Conservation (phyloP, 1,284 basidiomycete species). For the Hymenochaete sp. region DNA sequence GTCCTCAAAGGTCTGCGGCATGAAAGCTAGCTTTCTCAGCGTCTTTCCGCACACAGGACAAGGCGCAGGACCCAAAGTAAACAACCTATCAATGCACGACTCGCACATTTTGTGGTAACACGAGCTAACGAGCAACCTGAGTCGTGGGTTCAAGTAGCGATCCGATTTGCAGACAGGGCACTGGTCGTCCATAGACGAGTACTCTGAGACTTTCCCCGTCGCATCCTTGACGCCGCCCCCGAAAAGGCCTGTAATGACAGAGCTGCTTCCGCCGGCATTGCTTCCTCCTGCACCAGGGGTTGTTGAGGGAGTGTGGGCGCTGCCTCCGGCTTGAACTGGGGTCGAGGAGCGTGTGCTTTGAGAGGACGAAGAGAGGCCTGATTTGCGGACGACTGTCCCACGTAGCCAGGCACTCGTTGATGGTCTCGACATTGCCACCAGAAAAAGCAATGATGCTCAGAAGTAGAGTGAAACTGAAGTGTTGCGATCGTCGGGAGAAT, state of each 20-base stretch:
- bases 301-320: slow-evolving; percentile 54
- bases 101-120: slow-evolving; percentile 99
- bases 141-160: slow-evolving; percentile 89
- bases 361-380: slow-evolving; percentile 37
- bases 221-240: slow-evolving; percentile 76
- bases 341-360: slow-evolving; percentile 50
- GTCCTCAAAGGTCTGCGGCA: slow-evolving; percentile 96
- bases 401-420: slow-evolving; percentile 44
- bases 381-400: slow-evolving; percentile 65
- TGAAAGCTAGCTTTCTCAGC: slow-evolving; percentile 90
- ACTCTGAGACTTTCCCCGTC: slow-evolving; percentile 70
- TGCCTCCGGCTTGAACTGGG: slow-evolving; percentile 39
- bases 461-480: too few relatives aligned
- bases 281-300: too few relatives aligned
- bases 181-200: slow-evolving; percentile 86
- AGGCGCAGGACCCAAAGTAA: slow-evolving; percentile 91
- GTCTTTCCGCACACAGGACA: slow-evolving; percentile 90
- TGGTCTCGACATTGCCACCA: slow-evolving; percentile 10
- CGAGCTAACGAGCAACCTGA: slow-evolving; percentile 88
- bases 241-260: too few relatives aligned
- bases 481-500: too few relatives aligned
- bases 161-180: slow-evolving; percentile 98
- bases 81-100: slow-evolving; percentile 94
- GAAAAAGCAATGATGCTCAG: too few relatives aligned
- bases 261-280: slow-evolving; percentile 59